These are phyloP conservation scores for Globisporangium recalcitrans DNA, from an alignment of 352 stramenopile species.

Conservation along the genomic window DNA sequence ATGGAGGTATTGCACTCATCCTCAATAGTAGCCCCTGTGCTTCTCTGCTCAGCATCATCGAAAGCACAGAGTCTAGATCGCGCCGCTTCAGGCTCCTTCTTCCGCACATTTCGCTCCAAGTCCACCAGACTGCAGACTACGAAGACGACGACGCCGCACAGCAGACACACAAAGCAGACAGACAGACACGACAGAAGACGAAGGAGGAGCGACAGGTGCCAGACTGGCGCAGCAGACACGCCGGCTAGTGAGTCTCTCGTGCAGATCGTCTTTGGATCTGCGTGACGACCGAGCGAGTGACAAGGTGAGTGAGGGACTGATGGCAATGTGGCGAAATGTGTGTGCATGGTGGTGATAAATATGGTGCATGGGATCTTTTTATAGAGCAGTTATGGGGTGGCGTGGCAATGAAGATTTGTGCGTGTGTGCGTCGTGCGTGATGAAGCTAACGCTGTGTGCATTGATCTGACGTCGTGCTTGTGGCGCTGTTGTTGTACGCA, in stretches of 20 bases:
- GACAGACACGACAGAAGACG: background rate
- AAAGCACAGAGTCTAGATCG: constrained; percentile 4
- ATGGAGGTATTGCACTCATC: background rate
- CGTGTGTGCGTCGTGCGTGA: background rate
- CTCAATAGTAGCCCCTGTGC: constrained; percentile 5
- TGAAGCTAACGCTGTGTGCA: background rate
- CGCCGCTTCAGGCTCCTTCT: background rate
- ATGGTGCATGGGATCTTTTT: constrained; percentile 10
- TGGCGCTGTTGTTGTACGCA: background rate
- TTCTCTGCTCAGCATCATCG: background rate
- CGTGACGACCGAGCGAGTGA: background rate
- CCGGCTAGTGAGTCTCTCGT: background rate
- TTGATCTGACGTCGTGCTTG: background rate
- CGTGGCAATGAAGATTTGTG: background rate
- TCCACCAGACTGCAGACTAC: background rate
- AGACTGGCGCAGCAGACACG: background rate
- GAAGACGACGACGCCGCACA: background rate
- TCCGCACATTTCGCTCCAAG: background rate
- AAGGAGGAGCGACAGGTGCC: background rate
- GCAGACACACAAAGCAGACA: background rate
- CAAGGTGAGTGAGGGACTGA: background rate
- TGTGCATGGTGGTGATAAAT: background rate
- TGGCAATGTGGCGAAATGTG: background rate
- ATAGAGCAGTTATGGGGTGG: constrained; percentile 16
- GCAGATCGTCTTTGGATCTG: background rate